phyloP scores from a whole-genome alignment of 73 alveolate genomes.

The Symbiodinium pilosum region DNA sequence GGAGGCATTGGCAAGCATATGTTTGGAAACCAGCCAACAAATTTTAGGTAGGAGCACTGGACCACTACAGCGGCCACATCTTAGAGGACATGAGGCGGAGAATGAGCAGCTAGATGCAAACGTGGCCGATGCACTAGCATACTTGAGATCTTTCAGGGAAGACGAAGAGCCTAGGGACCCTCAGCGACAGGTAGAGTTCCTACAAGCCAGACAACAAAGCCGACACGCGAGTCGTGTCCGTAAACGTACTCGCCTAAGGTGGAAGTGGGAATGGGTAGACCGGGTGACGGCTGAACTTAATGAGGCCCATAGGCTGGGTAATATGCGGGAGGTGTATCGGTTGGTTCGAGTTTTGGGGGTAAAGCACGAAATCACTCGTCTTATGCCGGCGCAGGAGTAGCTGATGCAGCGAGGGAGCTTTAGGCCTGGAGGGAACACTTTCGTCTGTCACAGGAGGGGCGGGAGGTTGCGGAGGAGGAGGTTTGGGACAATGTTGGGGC shows the following conservation, averaged over 20 bases:
- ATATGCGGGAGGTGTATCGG: not conserved
- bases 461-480: not conserved
- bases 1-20: not conserved
- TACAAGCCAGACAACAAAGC: not conserved
- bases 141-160: not conserved
- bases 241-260: not conserved
- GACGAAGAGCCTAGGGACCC: not conserved
- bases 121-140: not conserved
- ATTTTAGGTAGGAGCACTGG: not conserved
- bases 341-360: not conserved
- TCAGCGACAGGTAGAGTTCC: not conserved
- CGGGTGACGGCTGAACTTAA: not conserved
- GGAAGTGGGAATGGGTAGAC: slow-evolving; percentile 59
- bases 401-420: not conserved
- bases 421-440: slow-evolving; percentile 53
- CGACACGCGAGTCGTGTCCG: not conserved
- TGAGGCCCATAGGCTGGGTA: not conserved
- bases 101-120: not conserved
- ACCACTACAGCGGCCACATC: not conserved
- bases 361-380: not conserved
- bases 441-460: not conserved
- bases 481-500: not conserved
- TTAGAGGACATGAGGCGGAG: not conserved
- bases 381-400: not conserved
- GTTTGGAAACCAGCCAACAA: not conserved